Evolutionary conservation across 345 rosid species (phyloP).

Genomic region (Trapa bicornis): DNA sequence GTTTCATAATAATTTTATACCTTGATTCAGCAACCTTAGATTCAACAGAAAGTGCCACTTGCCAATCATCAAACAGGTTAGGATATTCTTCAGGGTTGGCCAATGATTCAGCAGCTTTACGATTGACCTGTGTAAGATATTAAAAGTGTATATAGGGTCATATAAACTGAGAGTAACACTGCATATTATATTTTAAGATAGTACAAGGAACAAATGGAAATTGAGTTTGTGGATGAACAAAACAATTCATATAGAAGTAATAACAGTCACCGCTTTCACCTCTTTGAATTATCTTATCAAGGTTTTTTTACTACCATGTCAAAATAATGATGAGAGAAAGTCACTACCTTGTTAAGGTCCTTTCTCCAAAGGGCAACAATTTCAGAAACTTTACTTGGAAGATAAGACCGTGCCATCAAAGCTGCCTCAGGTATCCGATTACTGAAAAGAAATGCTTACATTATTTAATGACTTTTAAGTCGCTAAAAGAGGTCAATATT

Average conservation of each 20-base stretch:
- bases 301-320: background rate
- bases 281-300: background rate
- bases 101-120: constrained; percentile 96
- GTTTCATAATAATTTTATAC: constrained; percentile 18
- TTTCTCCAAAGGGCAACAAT: constrained; percentile 95
- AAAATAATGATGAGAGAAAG: constrained; percentile 7
- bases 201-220: background rate
- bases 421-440: constrained; percentile 99
- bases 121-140: constrained; percentile 44
- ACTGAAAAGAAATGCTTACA: constrained; percentile 28
- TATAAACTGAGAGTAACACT: no score
- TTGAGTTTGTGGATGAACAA: background rate
- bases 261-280: background rate
- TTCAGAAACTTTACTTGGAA: constrained; percentile 97
- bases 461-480: constrained; percentile 6
- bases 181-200: no score
- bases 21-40: constrained; percentile 62
- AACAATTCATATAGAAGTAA: background rate
- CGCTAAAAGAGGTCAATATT: constrained; percentile 8
- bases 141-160: no score
- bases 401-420: constrained; percentile 95
- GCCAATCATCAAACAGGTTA: constrained; percentile 97
- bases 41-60: constrained; percentile 82
- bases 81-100: constrained; percentile 98
- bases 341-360: constrained; percentile 72